Conservation (phyloP, 495 filamentous ascomycete species). For the Delitschia confertaspora region DNA sequence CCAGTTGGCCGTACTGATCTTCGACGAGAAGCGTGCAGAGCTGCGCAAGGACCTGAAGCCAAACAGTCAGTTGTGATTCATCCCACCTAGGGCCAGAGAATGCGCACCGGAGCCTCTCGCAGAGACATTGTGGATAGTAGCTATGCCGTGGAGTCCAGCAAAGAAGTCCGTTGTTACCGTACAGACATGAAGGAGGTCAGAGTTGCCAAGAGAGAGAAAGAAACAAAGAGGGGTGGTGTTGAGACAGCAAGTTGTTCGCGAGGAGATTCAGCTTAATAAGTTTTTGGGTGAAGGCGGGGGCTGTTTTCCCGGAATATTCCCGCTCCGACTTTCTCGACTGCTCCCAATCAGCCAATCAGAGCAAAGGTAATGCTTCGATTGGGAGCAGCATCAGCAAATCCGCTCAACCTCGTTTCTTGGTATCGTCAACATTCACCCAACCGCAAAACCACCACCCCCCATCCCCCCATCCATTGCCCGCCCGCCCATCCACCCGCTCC, state of each 20-base stretch:
- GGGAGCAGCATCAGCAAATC: too few relatives aligned
- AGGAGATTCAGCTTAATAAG: too few relatives aligned
- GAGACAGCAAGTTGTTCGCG: too few relatives aligned
- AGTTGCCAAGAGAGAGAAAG: too few relatives aligned
- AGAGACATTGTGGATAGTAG: conserved; percentile 13
- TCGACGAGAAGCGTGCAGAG: conserved; percentile 83
- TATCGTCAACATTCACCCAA: neutral
- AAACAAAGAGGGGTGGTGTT: too few relatives aligned
- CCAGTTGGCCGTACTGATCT: conserved; percentile 80
- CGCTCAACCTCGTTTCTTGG: neutral
- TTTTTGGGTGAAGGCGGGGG: too few relatives aligned
- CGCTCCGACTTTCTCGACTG: too few relatives aligned
- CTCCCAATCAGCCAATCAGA: too few relatives aligned
- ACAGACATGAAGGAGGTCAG: conserved; percentile 15
- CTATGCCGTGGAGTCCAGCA: too few relatives aligned
- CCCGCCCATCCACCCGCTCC: conserved; percentile 28
- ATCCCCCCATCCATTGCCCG: conserved; percentile 32
- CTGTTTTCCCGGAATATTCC: too few relatives aligned
- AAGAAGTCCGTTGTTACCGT: conserved; percentile 1
- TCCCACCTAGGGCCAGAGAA: neutral
- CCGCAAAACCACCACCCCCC: conserved; percentile 4
- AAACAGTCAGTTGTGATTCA: conserved; percentile 11
- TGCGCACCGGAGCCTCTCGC: conserved; percentile 19
- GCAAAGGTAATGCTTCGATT: too few relatives aligned
- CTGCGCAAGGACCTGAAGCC: conserved; percentile 46